Evolutionary conservation across 2,329 filamentous ascomycete genomes (phyloP), one percentile per base, ranked within the genome.

Genomic region (Fusarium sp.): DNA sequence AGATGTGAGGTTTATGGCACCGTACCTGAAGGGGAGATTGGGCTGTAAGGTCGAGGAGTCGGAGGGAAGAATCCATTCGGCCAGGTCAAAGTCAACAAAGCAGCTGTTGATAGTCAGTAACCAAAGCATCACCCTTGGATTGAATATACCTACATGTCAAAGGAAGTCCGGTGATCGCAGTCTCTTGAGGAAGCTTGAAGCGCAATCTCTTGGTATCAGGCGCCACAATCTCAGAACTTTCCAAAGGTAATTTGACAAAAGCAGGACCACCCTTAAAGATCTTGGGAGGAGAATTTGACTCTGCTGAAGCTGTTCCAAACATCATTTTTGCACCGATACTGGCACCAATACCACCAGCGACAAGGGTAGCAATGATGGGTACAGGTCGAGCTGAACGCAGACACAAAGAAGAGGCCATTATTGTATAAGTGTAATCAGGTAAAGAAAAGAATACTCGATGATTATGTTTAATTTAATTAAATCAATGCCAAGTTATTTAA

Each of bases 11-110:
- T 5, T 7, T 2, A 3, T 7, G 4, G 13, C 3, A 18, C 11
- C 31, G 7, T 58, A 68, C 68, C 63, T 51, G 69, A 40, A 3
- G 45, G 36, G 4, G 52, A 57, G 9, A 91, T 81, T 1, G 91
- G 91, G 0, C 90, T 92, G 70, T 93, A 92, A 0, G 90, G 91
- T 42, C 91, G 82, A 13, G 90, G 77, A 2, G 87, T 86, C 0
- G 91, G 90, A 5, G 89, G 74, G 81, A 84, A 87, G 49, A 82
- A 77, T 8, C 87, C 88, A 13, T 84, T 78, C 0, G 90, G 89
- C 68, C 86, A 87, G 4, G 89, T 85, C 39, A 88, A 76, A 2
- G 89, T 90, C 38, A 92, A 81, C 3, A 92, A 79, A 4, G 90
- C 84, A 14, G 84, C 81, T 79, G 81, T 31, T 7, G 6, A 3